These are phyloP conservation scores for Canna indica DNA, from an alignment of 176 grass and related monocot species.

Conservation along the genomic window DNA sequence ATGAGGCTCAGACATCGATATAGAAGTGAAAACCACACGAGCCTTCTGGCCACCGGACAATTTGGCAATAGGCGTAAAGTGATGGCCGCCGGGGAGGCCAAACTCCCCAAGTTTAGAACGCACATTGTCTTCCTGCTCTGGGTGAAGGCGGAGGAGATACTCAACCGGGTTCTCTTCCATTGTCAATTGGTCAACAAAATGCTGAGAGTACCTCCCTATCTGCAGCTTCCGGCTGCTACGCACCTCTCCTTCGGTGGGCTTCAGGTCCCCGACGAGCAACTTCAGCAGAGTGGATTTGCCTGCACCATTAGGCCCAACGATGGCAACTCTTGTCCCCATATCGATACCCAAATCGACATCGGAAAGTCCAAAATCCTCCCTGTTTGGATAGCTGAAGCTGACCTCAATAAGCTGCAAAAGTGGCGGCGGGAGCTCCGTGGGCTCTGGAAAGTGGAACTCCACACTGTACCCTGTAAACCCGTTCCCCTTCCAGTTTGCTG, in stretches of 20 bases:
- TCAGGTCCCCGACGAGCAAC: constrained; percentile 89
- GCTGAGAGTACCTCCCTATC: constrained; percentile 90
- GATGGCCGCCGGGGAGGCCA: constrained; percentile 87
- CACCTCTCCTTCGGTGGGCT: constrained; percentile 60
- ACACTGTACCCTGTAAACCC: constrained; percentile 90
- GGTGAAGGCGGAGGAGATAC: constrained; percentile 81
- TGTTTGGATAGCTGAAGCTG: constrained; percentile 75
- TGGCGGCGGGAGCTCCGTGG: constrained; percentile 82
- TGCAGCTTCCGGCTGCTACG: constrained; percentile 80
- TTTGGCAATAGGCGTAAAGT: constrained; percentile 92
- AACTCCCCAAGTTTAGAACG: constrained; percentile 89
- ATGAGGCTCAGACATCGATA: constrained; percentile 90
- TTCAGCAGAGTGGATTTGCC: constrained; percentile 94
- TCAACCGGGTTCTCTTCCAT: constrained; percentile 99
- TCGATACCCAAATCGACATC: constrained; percentile 91
- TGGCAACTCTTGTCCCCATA: constrained; percentile 92
- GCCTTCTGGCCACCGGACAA: constrained; percentile 91
- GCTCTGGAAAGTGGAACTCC: constrained; percentile 87
- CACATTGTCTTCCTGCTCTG: constrained; percentile 83
- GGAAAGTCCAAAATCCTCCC: constrained; percentile 73
- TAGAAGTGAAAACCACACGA: constrained; percentile 90
- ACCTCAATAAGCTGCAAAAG: constrained; percentile 93
- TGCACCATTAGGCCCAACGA: constrained; percentile 90
- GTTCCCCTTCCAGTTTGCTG: constrained; percentile 69
- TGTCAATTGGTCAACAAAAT: constrained; percentile 86